Conservation (phyloP, 768 basidiomycete species). For the Lanmaoa rubissima region DNA sequence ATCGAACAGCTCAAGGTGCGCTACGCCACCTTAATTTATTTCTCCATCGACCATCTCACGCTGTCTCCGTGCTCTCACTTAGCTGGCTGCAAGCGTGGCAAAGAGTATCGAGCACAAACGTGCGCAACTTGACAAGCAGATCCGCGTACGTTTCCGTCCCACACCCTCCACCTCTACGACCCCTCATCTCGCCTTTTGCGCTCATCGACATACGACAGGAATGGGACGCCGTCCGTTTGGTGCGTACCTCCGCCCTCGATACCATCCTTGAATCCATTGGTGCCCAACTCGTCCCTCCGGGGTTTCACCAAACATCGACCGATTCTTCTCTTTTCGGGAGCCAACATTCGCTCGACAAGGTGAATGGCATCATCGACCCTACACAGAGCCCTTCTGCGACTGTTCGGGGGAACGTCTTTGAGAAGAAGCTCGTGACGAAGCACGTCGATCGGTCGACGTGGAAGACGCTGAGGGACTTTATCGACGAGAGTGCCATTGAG, state of each 20-base stretch:
- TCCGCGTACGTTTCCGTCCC: conserved; percentile 46
- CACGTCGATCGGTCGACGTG: conserved; percentile 54
- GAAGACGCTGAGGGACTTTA: conserved; percentile 85
- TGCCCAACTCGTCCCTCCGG: conserved; percentile 70
- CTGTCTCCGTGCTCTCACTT: background rate
- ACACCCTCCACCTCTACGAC: background rate
- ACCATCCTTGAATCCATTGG: conserved; percentile 69
- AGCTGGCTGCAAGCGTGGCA: conserved; percentile 74
- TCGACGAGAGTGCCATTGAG: conserved; percentile 80
- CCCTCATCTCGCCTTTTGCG: background rate
- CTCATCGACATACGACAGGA: conserved; percentile 40
- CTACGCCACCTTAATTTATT: background rate
- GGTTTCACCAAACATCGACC: conserved; percentile 64
- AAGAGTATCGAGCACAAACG: conserved; percentile 76
- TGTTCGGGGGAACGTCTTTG: conserved; percentile 24
- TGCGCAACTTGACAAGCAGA: conserved; percentile 53
- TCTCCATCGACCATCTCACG: background rate
- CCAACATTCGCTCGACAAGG: conserved; percentile 54
- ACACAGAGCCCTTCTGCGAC: conserved; percentile 32
- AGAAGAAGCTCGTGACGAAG: conserved; percentile 17
- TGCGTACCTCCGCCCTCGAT: conserved; percentile 64
- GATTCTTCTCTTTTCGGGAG: conserved; percentile 81
- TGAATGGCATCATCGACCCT: conserved; percentile 39
- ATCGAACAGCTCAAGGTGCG: conserved; percentile 73
- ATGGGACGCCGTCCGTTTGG: conserved; percentile 66